phyloP scores from a whole-genome alignment of 192 early-diverging fungal species.

The Entomortierella parvispora region DNA sequence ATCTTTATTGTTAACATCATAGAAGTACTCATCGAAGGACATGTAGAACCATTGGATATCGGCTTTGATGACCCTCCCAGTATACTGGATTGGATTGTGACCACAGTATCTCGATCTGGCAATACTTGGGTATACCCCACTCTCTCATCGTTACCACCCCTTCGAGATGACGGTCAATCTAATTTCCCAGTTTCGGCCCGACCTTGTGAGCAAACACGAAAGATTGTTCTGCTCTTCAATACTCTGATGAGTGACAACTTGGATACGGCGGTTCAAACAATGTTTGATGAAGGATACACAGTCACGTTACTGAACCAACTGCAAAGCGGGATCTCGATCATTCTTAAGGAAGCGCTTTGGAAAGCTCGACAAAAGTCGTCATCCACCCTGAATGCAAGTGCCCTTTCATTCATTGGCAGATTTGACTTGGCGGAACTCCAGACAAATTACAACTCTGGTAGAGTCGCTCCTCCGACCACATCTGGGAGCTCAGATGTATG shows the following conservation, averaged over 20 bases:
- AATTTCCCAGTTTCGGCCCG: not conserved
- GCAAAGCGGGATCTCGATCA: constrained; percentile 64
- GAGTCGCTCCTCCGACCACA: constrained; percentile 14
- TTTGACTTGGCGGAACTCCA: constrained; percentile 37
- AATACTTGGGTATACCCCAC: constrained; percentile 27
- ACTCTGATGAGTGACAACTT: constrained; percentile 8
- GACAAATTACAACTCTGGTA: constrained; percentile 14
- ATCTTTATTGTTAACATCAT: not conserved
- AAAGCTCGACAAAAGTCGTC: constrained; percentile 60
- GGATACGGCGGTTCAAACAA: constrained; percentile 50
- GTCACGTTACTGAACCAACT: constrained; percentile 57
- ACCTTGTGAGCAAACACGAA: constrained; percentile 29
- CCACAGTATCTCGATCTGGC: constrained; percentile 12
- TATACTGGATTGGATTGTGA: constrained; percentile 32
- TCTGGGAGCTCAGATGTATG: not conserved
- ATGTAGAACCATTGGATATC: not conserved
- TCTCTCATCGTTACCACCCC: constrained; percentile 4
- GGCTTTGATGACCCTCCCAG: constrained; percentile 23
- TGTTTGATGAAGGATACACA: constrained; percentile 45
- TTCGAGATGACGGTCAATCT: constrained; percentile 14
- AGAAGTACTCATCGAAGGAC: constrained; percentile 25
- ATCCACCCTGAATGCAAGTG: constrained; percentile 46
- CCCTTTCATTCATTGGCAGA: constrained; percentile 64
- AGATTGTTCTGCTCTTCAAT: constrained; percentile 19
- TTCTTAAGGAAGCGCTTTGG: constrained; percentile 62